Evolutionary conservation across 2,329 filamentous ascomycete genomes (phyloP).

Genomic region (Stemphylium vesicarium): DNA sequence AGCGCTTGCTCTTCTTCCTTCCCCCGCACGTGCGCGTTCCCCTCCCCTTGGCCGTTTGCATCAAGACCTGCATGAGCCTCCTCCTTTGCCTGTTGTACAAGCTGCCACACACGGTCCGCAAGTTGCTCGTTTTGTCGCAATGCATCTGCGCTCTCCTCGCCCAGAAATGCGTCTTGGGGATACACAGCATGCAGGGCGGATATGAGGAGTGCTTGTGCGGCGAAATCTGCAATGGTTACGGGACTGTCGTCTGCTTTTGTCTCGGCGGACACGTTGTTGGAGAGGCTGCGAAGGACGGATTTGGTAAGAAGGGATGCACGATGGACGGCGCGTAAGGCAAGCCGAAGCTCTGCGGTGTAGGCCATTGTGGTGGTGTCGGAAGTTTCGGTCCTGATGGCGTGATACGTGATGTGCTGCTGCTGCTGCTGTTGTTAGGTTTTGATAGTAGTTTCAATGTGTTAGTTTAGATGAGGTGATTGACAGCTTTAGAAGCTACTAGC

Average conservation of each 20-base stretch:
- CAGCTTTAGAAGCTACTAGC: slow-evolving; percentile 8
- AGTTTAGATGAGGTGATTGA: slow-evolving; percentile 20
- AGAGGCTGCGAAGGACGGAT: slow-evolving; percentile 56
- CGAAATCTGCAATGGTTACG: slow-evolving; percentile 70
- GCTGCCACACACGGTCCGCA: slow-evolving; percentile 61
- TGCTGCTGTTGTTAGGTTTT: slow-evolving; percentile 11
- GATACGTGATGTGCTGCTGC: slow-evolving; percentile 8
- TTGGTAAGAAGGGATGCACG: slow-evolving; percentile 65
- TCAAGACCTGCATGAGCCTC: slow-evolving; percentile 32
- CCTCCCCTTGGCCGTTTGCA: slow-evolving; percentile 32
- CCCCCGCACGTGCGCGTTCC: slow-evolving; percentile 9
- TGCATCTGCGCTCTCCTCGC: slow-evolving; percentile 64
- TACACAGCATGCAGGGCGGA: slow-evolving; percentile 61
- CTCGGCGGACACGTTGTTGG: slow-evolving; percentile 55
- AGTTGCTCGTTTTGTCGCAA: slow-evolving; percentile 59
- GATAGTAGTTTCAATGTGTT: slow-evolving; percentile 12
- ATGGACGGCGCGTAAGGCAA: slow-evolving; percentile 56
- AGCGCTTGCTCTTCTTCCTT: slow-evolving; percentile 13
- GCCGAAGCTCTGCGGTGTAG: slow-evolving; percentile 38
- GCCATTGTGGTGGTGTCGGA: slow-evolving; percentile 11
- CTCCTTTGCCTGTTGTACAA: slow-evolving; percentile 52
- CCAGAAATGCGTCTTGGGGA: slow-evolving; percentile 64
- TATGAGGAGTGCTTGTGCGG: slow-evolving; percentile 67
- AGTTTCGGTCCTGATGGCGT: slow-evolving; percentile 2
- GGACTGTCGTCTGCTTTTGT: slow-evolving; percentile 65